Percentiles rank a stretch among this genome's conserved stretches.
Conservation (phyloP, 108 stramenopile species). For the Pinguiococcus pyrenoidosus region DNA sequence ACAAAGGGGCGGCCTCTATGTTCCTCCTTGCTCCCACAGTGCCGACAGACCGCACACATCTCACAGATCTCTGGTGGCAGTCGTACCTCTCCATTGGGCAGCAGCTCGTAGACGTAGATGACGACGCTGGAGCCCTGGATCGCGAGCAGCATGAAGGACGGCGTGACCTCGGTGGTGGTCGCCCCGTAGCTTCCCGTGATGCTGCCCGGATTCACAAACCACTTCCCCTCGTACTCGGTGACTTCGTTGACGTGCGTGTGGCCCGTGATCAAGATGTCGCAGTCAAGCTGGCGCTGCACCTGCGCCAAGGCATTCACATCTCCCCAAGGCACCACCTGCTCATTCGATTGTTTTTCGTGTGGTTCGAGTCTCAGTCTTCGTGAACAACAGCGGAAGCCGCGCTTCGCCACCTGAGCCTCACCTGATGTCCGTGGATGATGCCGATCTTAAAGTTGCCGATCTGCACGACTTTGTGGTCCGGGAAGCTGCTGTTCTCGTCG, state of each 20-base stretch:
- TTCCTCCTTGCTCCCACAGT: no score
- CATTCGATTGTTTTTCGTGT: constrained; percentile 4
- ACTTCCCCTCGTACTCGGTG: constrained; percentile 60
- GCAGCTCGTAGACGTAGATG: constrained; percentile 69
- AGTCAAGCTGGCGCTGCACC: constrained; percentile 60
- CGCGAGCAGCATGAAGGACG: constrained; percentile 77
- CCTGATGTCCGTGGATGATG: constrained; percentile 58
- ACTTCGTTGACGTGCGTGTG: constrained; percentile 82
- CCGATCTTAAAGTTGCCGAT: constrained; percentile 88
- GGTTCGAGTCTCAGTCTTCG: not conserved
- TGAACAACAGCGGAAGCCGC: not conserved
- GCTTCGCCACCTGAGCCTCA: no score
- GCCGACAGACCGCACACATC: no score
- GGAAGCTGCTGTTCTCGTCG: constrained; percentile 52
- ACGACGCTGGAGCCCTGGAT: constrained; percentile 80
- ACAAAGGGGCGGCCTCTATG: no score
- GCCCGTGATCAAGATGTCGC: constrained; percentile 88
- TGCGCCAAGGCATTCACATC: constrained; percentile 54
- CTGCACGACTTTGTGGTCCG: constrained; percentile 67
- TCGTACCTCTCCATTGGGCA: no score
- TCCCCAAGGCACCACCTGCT: constrained; percentile 77
- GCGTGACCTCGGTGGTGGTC: constrained; percentile 24
- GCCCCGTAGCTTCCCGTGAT: constrained; percentile 72
- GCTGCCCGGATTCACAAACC: constrained; percentile 79
- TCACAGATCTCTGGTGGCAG: no score